Percentiles rank a stretch among this genome's conserved stretches.
Conservation (phyloP, 208 protist species). For the Trichomonas vaginalis region DNA sequence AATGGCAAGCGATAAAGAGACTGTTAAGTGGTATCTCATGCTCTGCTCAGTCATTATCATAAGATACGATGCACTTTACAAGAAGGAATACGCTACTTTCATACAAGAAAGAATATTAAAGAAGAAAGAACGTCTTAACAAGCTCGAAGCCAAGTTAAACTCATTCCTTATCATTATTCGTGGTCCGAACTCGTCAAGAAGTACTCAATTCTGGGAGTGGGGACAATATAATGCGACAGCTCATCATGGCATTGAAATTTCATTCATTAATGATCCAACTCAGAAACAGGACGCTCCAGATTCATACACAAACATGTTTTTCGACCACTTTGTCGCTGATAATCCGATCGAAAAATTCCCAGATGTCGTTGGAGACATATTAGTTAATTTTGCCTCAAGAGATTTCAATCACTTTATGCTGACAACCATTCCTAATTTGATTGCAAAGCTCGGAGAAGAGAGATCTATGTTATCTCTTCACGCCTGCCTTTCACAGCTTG, state of each 20-base stretch:
- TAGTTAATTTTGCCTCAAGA: neutral
- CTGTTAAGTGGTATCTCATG: neutral
- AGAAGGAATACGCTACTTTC: neutral
- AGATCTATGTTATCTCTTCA: neutral
- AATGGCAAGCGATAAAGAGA: neutral
- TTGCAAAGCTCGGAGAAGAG: neutral
- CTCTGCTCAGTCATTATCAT: neutral
- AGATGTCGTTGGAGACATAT: neutral
- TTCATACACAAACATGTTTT: neutral
- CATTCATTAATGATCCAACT: neutral
- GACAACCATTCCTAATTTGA: neutral
- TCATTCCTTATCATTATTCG: neutral
- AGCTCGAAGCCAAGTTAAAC: neutral
- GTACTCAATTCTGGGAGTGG: neutral
- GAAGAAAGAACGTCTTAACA: neutral
- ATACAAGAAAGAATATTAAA: neutral
- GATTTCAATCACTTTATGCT: constrained; percentile 8
- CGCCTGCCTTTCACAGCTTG: neutral
- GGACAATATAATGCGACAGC: neutral
- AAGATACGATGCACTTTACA: neutral
- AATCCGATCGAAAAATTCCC: neutral
- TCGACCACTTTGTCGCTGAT: neutral
- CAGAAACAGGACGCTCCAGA: neutral
- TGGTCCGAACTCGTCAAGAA: neutral
- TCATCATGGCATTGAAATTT: neutral